Base-by-base conservation (phyloP, 345 rosid genomes). In the Brassica incana region DNA sequence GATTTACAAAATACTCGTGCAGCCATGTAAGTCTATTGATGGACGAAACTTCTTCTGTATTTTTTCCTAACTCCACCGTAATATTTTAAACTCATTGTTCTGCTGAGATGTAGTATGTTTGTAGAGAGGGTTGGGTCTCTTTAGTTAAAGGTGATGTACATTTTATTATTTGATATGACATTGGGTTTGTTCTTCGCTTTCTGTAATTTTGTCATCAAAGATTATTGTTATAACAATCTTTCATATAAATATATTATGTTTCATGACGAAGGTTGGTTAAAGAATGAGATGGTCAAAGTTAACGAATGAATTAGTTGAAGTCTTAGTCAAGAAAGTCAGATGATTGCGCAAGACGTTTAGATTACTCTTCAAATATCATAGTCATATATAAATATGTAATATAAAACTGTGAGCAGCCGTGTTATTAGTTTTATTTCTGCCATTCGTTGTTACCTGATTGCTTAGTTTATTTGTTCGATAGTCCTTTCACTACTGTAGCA, bases 301-400 rank as follows among this genome's bases (percentile, higher is more conserved):
- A 76, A 61, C 68, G 67, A 68, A 76, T 29, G 61, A 76, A 76
- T 76, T 69, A 59, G 80, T 76, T 68, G 74, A 59, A 76, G 79
- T 76, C 68, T 58, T 43, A 60, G 65, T 76, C 60, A 59, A 60
- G 79, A 76, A 76, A 68, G 48, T 69, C 80, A 30, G 65, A 61
- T 40, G 45, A 45, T 67, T 66, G 8, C 74, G 52, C 50, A 43
- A 43, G 62, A 68, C 74, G 69, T 67, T 50, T 8, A 20, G 23
- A 25, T 18, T 20, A 52, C 15, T 65, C 25, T 30, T 62, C 45
- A 38, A 15, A 61, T 60, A 61, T 20, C 29, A 59, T 23, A 23
- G 25, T 60, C 33, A 60, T 60, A 25, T 25, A 60, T 25, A 59
- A 59, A 59, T 59, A 59, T 20, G 30, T 20, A 58, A 8, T 58